phyloP scores from a whole-genome alignment of 176 grass and related monocot genomes.

The Dendrocalamus sinicus region DNA sequence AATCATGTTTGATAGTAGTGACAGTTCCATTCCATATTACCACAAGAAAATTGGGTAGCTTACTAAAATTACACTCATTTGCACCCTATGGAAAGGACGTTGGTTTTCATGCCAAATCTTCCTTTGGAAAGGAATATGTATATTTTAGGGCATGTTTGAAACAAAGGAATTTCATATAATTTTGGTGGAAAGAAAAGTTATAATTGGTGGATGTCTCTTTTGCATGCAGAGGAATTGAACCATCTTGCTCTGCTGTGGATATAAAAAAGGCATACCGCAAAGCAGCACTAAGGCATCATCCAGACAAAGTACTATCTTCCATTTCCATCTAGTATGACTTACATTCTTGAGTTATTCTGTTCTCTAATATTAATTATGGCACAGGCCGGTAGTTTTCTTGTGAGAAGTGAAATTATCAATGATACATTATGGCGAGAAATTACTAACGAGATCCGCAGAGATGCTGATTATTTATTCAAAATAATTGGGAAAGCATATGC shows the following conservation, averaged over 20 bases:
- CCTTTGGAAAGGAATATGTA: constrained; percentile 5
- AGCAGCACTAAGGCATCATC: constrained; percentile 88
- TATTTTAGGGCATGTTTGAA: constrained; percentile 13
- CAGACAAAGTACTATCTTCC: constrained; percentile 65
- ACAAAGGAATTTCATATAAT: constrained; percentile 18
- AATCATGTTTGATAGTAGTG: constrained; percentile 34
- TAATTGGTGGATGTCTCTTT: constrained; percentile 20
- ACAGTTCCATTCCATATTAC: constrained; percentile 9
- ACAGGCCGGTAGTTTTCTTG: constrained; percentile 72
- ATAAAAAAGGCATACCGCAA: constrained; percentile 88
- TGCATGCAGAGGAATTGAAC: constrained; percentile 72
- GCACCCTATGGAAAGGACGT: neutral
- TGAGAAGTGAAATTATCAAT: constrained; percentile 72
- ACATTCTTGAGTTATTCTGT: constrained; percentile 25
- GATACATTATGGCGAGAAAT: constrained; percentile 62
- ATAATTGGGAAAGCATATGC: constrained; percentile 88
- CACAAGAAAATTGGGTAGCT: constrained; percentile 22
- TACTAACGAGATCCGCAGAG: constrained; percentile 56
- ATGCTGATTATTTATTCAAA: constrained; percentile 91
- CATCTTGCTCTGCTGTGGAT: constrained; percentile 67
- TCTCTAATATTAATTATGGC: constrained; percentile 43
- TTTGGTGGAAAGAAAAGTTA: constrained; percentile 24
- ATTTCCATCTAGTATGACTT: constrained; percentile 34
- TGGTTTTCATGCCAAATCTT: constrained; percentile 23
- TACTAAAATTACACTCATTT: neutral